Conservation (phyloP, 345 rosid genomes). For the Orychophragmus violaceus region DNA sequence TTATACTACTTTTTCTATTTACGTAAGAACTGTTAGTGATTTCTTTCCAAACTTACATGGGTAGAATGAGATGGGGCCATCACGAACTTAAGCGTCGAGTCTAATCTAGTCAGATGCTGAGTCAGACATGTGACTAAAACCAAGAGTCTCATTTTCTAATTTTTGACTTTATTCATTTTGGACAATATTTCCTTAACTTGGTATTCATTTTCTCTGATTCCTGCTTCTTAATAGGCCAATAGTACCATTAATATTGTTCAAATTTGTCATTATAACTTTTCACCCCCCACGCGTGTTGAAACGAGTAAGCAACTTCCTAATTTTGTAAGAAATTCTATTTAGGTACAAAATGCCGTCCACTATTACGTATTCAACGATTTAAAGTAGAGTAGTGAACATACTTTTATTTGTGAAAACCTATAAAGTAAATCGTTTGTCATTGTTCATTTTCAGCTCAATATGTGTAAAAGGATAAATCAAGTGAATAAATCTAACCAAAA, state of each 20-base stretch:
- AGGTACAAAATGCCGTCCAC: neutral
- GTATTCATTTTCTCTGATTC: constrained; percentile 8
- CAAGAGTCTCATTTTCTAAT: neutral
- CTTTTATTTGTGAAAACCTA: constrained; percentile 3
- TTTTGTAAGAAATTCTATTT: constrained; percentile 3
- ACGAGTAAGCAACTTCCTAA: constrained; percentile 8
- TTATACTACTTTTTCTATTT: neutral
- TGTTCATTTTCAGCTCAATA: too few relatives aligned
- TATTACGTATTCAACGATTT: neutral
- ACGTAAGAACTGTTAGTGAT: constrained; percentile 3
- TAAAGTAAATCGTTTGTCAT: neutral
- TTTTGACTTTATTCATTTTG: constrained; percentile 8
- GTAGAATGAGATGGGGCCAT: constrained; percentile 19
- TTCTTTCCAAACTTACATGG: neutral
- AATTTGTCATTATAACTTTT: constrained; percentile 2
- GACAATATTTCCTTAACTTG: constrained; percentile 2
- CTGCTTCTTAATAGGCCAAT: constrained; percentile 12
- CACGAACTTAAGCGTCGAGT: constrained; percentile 27
- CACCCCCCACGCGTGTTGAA: constrained; percentile 24
- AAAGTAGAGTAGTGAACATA: neutral
- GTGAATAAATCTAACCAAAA: too few relatives aligned
- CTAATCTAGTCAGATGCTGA: constrained; percentile 34
- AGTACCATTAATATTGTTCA: neutral
- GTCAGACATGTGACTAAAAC: constrained; percentile 28
- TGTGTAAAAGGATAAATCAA: too few relatives aligned